Conservation (phyloP, 139 green algal species). For the Zygnema cylindricum region DNA sequence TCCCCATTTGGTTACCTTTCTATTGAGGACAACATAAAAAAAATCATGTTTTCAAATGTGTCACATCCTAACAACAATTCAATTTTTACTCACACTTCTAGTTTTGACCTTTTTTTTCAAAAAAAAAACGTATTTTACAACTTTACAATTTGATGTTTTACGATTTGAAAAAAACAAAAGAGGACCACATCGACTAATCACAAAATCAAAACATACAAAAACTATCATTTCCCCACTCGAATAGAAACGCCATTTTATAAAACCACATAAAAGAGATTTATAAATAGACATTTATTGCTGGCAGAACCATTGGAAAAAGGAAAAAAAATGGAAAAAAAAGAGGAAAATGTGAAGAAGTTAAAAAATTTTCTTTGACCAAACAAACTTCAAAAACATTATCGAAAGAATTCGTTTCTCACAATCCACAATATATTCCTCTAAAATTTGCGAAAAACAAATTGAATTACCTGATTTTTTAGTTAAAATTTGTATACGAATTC, state of each 20-base stretch:
- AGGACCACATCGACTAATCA: not conserved
- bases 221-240: not conserved
- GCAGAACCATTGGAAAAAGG: not conserved
- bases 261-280: not conserved
- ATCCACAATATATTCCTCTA: too few relatives aligned
- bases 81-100: not conserved
- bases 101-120: not conserved
- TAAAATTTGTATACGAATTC: too few relatives aligned
- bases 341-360: not conserved
- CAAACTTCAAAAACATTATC: too few relatives aligned
- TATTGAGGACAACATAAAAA: not conserved
- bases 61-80: not conserved
- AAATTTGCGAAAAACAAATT: not conserved
- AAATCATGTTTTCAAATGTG: not conserved
- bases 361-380: not conserved
- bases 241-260: not conserved
- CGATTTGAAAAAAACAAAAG: not conserved
- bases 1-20: too few relatives aligned
- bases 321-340: not conserved
- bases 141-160: not conserved
- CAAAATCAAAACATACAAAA: too few relatives aligned
- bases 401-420: too few relatives aligned
- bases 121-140: not conserved
- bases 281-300: not conserved
- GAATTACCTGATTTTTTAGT: not conserved